These are phyloP conservation scores for Leptomonas pyrrhocoris DNA, from an alignment of 208 protist species.

Conservation along the genomic window DNA sequence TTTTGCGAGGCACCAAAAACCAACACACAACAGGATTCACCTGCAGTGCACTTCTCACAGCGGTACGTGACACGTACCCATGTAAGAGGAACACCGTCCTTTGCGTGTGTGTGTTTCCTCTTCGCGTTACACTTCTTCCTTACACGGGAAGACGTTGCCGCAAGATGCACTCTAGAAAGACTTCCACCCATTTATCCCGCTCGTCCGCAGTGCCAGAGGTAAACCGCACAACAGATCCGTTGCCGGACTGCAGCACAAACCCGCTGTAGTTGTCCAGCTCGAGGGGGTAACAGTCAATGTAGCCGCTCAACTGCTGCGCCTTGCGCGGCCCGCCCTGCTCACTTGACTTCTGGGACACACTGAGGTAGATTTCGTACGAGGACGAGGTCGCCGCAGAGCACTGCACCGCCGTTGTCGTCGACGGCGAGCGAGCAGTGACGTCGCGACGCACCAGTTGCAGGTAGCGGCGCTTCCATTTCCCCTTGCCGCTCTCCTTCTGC, in stretches of 20 bases:
- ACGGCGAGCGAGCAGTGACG: not conserved
- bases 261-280: constrained; percentile 1
- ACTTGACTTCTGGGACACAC: constrained; percentile 16
- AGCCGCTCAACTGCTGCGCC: constrained; percentile 21
- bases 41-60: too few species aligned
- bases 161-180: constrained; percentile 52
- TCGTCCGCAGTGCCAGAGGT: constrained; percentile 42
- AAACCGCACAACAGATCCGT: constrained; percentile 55
- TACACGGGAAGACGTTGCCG: not conserved
- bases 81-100: too few species aligned
- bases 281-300: constrained; percentile 27
- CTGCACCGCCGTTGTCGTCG: not conserved
- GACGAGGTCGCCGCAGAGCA: not conserved
- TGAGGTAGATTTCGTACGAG: constrained; percentile 15
- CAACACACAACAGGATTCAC: too few species aligned
- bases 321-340: constrained; percentile 12
- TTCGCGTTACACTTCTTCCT: not conserved
- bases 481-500: constrained; percentile 20
- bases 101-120: not conserved
- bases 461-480: constrained; percentile 25
- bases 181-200: constrained; percentile 61
- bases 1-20: too few species aligned
- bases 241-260: constrained; percentile 21
- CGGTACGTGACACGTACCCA: too few species aligned
- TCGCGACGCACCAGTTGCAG: constrained; percentile 18